phyloP scores from a whole-genome alignment of 305 asterid genomes.

The Solanum hybrid region DNA sequence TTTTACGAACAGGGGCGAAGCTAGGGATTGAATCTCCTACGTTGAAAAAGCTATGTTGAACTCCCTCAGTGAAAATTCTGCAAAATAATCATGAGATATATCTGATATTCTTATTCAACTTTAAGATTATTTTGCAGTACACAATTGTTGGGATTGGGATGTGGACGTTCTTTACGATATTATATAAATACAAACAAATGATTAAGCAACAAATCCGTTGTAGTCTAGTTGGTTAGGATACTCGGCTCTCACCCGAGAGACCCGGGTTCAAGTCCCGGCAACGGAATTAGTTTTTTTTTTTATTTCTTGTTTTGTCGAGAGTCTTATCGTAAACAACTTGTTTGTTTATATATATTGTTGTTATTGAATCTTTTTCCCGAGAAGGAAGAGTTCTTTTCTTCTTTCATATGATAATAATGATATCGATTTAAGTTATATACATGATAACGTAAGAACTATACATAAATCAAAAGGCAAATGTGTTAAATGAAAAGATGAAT shows the following conservation, averaged over 20 bases:
- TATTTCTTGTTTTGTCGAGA: neutral
- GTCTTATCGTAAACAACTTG: neutral
- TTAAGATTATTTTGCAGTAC: neutral
- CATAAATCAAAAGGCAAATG: too few species aligned
- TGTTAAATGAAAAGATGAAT: neutral
- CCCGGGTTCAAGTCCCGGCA: conserved; percentile 43
- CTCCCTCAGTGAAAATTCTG: neutral
- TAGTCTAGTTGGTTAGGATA: conserved; percentile 43
- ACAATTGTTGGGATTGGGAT: neutral
- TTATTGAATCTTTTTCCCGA: too few species aligned
- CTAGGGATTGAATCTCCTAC: neutral
- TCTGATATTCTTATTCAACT: neutral
- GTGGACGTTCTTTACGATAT: neutral
- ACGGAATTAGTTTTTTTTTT: conserved; percentile 7
- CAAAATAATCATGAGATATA: neutral
- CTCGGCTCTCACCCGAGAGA: conserved; percentile 43
- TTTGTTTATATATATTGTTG: too few species aligned
- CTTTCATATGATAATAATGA: too few species aligned
- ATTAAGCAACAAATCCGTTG: conserved; percentile 11
- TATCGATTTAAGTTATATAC: neutral
- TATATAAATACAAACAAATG: too few species aligned
- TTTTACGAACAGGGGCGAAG: neutral
- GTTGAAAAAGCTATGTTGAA: neutral
- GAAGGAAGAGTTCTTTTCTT: too few species aligned
- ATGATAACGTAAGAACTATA: neutral